Base-by-base conservation (phyloP, 23 red algal species). In the Pyropia haitanensis region DNA sequence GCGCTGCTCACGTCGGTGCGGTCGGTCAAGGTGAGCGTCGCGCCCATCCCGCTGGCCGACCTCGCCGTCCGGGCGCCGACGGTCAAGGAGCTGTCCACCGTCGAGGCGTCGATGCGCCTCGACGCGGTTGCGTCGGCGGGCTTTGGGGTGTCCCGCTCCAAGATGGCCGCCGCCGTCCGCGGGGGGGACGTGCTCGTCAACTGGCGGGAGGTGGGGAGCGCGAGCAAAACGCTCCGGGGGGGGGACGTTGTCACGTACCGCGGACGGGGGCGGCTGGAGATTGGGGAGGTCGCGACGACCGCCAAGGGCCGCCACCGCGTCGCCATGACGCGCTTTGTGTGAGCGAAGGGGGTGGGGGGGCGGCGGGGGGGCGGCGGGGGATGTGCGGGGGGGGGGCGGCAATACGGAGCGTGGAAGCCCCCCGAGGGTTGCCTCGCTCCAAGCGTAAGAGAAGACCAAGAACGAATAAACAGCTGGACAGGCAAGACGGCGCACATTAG, bases 91-190 rank as follows among this genome's bases (percentile, higher is more conserved):
- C 28, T 96, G 18, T 27, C 44, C 53, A 79, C 57, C 56, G 82
- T 88, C 20, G 91, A 88, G 63, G 46, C 77, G 17, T 83, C 76
- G 16, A 18, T 96, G 74, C 76, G 91, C 23, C 33, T 96, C 33
- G 91, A 96, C 63, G 76, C 91, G n/a, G 91, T 96, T 1, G 91
- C 61, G 17, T 82, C 73, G 25, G 71, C 82, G 9, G 91, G 91
- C 26, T 88, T 96, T 49, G 74, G 53, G 22, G 52, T 85, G 33
- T 77, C 68, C 27, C 82, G 91, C 58, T 39, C 44, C 13, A 84
- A 88, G 58, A 79, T 96, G 56, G 70, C 44, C 7, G 64, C 78
- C 18, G 30, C 74, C 55, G 39, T 85, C 61, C 54, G 24, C 14
- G 55, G 32, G 13, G 84, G 84, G 18, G 68, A 77, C 9, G 76